Percentiles rank a stretch among this genome's conserved stretches.
phyloP scores from a whole-genome alignment of 2,329 filamentous ascomycete species.

The Fusarium buharicum region DNA sequence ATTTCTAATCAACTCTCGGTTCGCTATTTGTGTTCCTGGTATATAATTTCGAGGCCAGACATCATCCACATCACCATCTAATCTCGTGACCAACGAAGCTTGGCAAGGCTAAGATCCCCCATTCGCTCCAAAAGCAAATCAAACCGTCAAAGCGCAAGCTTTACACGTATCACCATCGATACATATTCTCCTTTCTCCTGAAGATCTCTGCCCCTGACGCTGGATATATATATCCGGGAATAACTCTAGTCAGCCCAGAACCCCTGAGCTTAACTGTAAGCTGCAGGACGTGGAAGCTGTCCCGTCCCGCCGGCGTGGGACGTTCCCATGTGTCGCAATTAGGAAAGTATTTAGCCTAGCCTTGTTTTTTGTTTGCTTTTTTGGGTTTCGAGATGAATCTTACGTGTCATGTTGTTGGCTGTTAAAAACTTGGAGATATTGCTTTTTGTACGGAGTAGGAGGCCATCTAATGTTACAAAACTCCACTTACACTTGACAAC shows the following conservation, averaged over 20 bases:
- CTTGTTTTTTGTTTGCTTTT: conserved; percentile 11
- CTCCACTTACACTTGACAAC: conserved; percentile 6
- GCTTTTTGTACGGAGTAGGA: conserved; percentile 14
- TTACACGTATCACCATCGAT: conserved; percentile 1
- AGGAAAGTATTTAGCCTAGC: conserved; percentile 12
- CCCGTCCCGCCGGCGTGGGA: conserved; percentile 34
- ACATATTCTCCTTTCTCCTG: conserved; percentile 13
- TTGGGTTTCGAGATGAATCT: conserved; percentile 2
- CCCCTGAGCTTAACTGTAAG: conserved; percentile 17
- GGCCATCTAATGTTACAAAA: neutral
- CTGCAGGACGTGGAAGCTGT: neutral
- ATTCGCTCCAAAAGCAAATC: conserved; percentile 1
- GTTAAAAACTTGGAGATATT: conserved; percentile 3
- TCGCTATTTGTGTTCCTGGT: conserved; percentile 5
- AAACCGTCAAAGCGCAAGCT: conserved; percentile 13
- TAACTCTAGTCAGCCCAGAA: neutral
- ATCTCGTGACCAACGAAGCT: conserved; percentile 25
- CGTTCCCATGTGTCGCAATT: conserved; percentile 32
- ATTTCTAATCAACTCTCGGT: neutral
- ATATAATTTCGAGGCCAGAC: conserved; percentile 28
- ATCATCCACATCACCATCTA: conserved; percentile 20
- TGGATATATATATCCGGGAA: neutral
- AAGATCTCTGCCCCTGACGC: conserved; percentile 10
- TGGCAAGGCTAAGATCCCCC: conserved; percentile 12
- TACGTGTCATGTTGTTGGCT: conserved; percentile 18